Evolutionary conservation across 2,329 filamentous ascomycete species (phyloP).

Genomic region (Alternaria sp.): DNA sequence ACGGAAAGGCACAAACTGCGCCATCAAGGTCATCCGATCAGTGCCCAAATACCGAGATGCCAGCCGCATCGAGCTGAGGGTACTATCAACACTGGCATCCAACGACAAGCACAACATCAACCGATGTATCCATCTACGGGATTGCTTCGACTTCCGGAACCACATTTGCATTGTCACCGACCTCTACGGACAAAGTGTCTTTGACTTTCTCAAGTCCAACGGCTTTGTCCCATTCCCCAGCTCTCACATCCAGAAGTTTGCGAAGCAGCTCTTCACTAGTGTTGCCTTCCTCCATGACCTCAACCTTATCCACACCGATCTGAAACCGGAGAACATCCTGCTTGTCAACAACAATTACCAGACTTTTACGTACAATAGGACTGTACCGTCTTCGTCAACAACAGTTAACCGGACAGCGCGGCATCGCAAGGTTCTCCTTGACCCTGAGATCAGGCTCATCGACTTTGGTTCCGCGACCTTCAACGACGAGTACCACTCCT

Average conservation of each 20-base stretch:
- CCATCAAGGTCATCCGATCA: constrained; percentile 97
- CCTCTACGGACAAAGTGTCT: constrained; percentile 90
- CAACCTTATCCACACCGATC: constrained; percentile 91
- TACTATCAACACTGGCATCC: constrained; percentile 87
- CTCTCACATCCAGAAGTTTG: constrained; percentile 97
- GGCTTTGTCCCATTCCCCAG: constrained; percentile 96
- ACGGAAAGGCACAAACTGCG: constrained; percentile 79
- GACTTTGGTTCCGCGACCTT: constrained; percentile 74
- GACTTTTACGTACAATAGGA: constrained; percentile 73
- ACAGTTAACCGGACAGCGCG: constrained; percentile 65
- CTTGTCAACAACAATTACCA: constrained; percentile 71
- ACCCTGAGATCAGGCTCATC: constrained; percentile 72
- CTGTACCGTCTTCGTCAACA: constrained; percentile 70
- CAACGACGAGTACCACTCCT: constrained; percentile 73
- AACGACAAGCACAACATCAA: constrained; percentile 94
- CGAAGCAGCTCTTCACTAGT: constrained; percentile 94
- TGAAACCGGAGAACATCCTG: constrained; percentile 74
- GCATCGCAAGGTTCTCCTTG: constrained; percentile 69
- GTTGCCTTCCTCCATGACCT: constrained; percentile 97
- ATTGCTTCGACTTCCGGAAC: constrained; percentile 96
- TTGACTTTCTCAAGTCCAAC: constrained; percentile 97
- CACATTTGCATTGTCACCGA: constrained; percentile 90
- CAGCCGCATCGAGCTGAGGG: constrained; percentile 90
- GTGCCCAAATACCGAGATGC: constrained; percentile 98
- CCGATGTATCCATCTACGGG: constrained; percentile 93